Base-by-base conservation (phyloP, 441 rosid genomes). In the Brassica hybrid region DNA sequence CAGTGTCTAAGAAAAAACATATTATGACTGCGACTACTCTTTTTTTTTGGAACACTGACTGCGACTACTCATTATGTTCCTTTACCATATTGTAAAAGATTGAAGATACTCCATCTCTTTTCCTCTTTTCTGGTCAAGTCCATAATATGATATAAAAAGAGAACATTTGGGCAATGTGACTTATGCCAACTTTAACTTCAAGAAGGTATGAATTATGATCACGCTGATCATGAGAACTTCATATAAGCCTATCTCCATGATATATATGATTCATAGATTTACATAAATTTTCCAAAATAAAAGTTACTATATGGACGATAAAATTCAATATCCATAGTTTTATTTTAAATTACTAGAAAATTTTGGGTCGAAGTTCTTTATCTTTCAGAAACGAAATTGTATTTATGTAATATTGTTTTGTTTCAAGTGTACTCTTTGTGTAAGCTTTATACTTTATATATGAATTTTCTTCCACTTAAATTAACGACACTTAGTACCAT, bases 51-150 rank as follows among this genome's bases (percentile, higher is more conserved):
- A 30, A 30, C 34, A 30, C 34, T 30, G 34, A 30, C 34, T 58
- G 73, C 32, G 73, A 75, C 67, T 75, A 75, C 67, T 75, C 78
- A 67, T 57, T 75, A 27, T 27, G 34, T 43, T 41, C 27, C 66
- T 27, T 75, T 75, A 67, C 67, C 50, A 75, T 58, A 5, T 27
- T 43, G 67, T 59, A 67, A 75, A 67, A 74, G 67, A 67, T 27
- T 67, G 66, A 58, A 66, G 72, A 74, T 74, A 27, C 34, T 66
- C 45, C 58, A 16, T 73, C 59, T 66, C 14, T 68, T 68, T 52
- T 6, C 14, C 13, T 54, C n/a, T 1, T 16, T 23, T 56, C 34
- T 30, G 34, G 41, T 36, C 41, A 36, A 8, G 41, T 7, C 41
- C 41, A 8, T 36, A 36, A n/a, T 52, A 13, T 32, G 19, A 72